A percentile compares a stretch with the other conserved stretches of the same genome.
Conservation (phyloP, 2,329 filamentous ascomycete genomes). For the Bertia moriformis region DNA sequence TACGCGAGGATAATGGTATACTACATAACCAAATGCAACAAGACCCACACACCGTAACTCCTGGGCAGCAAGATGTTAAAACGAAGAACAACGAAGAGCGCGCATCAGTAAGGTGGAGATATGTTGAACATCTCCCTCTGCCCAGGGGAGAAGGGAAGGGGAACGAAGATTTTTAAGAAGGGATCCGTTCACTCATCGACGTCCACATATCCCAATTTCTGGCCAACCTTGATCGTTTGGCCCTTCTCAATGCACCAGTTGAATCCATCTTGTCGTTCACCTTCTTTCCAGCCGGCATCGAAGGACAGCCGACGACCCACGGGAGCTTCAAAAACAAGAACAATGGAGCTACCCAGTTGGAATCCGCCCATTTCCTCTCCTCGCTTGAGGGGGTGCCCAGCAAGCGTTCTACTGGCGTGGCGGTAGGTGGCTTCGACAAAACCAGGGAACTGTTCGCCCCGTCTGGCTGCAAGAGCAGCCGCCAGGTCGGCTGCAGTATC, state of each 20-base stretch:
- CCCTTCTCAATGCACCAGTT: conserved; percentile 78
- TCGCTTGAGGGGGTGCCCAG: conserved; percentile 67
- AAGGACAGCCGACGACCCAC: conserved; percentile 39
- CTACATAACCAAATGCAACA: too few species aligned
- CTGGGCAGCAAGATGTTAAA: too few species aligned
- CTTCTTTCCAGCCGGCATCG: conserved; percentile 42
- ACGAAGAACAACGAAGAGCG: too few species aligned
- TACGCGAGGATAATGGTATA: too few species aligned
- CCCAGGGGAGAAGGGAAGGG: too few species aligned
- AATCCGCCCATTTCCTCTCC: conserved; percentile 99
- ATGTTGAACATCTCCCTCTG: too few species aligned
- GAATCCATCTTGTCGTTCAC: conserved; percentile 53
- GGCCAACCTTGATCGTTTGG: conserved; percentile 74
- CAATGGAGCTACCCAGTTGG: conserved; percentile 85
- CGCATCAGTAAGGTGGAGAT: too few species aligned
- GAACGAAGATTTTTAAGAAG: too few species aligned
- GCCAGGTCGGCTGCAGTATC: conserved; percentile 83
- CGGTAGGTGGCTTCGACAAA: conserved; percentile 86
- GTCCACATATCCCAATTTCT: conserved; percentile 66
- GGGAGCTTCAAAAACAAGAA: conserved; percentile 91
- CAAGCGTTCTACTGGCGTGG: conserved; percentile 60
- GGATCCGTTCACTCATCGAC: conserved; percentile 17
- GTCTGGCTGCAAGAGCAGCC: conserved; percentile 60
- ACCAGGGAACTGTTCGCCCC: conserved; percentile 74
- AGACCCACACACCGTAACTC: too few species aligned